These are phyloP conservation scores for Colletotrichum phormii DNA, from an alignment of 2,329 filamentous ascomycete species.

Conservation along the genomic window DNA sequence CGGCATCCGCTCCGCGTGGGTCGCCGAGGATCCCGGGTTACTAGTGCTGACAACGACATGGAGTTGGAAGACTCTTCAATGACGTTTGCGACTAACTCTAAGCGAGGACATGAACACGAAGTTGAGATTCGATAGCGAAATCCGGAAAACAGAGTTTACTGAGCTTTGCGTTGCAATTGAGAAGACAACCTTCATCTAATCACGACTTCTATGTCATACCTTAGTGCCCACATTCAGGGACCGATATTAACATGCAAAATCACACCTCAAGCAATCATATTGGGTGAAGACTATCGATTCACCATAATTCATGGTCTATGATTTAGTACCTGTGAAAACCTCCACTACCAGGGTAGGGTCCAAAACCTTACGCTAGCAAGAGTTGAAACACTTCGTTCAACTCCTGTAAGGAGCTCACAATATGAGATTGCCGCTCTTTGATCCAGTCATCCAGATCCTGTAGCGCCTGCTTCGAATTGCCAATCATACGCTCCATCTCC, in stretches of 20 bases:
- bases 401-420: neutral
- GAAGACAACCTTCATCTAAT: no score
- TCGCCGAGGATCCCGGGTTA: neutral
- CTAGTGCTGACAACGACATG: conserved; percentile 4
- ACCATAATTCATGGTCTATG: no score
- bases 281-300: no score
- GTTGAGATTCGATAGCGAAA: neutral
- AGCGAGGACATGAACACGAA: neutral
- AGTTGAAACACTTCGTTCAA: neutral
- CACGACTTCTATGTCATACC: no score
- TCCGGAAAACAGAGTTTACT: neutral
- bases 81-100: neutral
- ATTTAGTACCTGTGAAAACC: no score
- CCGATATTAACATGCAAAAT: no score
- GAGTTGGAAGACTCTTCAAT: neutral
- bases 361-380: neutral
- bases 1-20: conserved; percentile 11
- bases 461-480: neutral
- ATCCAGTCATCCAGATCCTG: conserved; percentile 2
- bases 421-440: neutral
- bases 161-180: neutral
- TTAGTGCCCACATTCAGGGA: no score
- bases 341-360: neutral
- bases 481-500: conserved; percentile 31
- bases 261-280: no score